Evolutionary conservation across 2,329 filamentous ascomycete genomes (phyloP).

Genomic region (Cladosporium oxysporum): DNA sequence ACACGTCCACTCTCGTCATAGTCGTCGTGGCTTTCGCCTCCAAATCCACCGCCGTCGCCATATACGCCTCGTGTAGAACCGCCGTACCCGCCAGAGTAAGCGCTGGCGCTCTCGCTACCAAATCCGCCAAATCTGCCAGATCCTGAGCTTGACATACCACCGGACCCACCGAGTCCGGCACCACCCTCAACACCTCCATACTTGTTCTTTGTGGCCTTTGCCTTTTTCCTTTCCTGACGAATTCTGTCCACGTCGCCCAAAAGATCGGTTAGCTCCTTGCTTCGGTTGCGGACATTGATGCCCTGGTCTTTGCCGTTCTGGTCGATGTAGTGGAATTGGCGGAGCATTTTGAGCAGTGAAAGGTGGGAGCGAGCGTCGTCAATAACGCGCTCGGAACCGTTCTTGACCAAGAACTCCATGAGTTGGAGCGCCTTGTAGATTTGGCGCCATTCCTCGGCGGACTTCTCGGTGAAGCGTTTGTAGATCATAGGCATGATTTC

Average conservation of each 20-base stretch:
- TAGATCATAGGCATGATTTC: conserved; percentile 99
- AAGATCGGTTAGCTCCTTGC: conserved; percentile 94
- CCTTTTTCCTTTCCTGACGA: conserved; percentile 76
- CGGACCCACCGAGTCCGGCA: conserved; percentile 57
- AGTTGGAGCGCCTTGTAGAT: conserved; percentile 97
- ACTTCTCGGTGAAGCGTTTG: conserved; percentile 97
- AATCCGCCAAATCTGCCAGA: conserved; percentile 81
- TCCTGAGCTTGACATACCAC: conserved; percentile 53
- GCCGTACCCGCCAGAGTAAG: conserved; percentile 52
- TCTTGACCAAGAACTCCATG: conserved; percentile 95
- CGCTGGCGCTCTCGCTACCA: conserved; percentile 68
- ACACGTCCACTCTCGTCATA: conserved; percentile 65
- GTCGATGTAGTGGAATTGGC: conserved; percentile 97
- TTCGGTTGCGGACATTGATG: conserved; percentile 93
- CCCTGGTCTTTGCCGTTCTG: conserved; percentile 97
- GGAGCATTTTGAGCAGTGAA: conserved; percentile 94
- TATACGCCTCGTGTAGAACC: conserved; percentile 77
- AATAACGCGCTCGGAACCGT: conserved; percentile 94
- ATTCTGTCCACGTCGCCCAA: conserved; percentile 89
- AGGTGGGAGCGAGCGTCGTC: conserved; percentile 96
- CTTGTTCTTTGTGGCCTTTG: conserved; percentile 85
- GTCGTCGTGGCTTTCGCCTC: conserved; percentile 66
- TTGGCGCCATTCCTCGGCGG: conserved; percentile 97
- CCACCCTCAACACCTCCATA: conserved; percentile 94
- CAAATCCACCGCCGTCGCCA: conserved; percentile 93